Percentiles rank a stretch among this genome's conserved stretches.
Conservation (phyloP, 2,329 filamentous ascomycete genomes). For the Penicillium sp. region DNA sequence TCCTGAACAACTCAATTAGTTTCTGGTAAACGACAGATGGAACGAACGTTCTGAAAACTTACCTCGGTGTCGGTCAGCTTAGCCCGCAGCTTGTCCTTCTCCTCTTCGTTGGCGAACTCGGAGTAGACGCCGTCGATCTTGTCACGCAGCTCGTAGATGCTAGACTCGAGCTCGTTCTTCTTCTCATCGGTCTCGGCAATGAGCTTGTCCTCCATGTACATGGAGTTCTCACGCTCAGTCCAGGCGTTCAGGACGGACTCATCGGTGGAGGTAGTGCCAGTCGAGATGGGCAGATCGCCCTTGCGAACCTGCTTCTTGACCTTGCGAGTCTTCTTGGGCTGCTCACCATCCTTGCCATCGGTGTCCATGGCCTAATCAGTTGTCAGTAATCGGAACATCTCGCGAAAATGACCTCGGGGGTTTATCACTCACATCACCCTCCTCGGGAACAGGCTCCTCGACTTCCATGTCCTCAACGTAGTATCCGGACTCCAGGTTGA, state of each 20-base stretch:
- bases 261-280: conserved; percentile 74
- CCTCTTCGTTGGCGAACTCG: conserved; percentile 79
- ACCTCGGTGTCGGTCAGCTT: conserved; percentile 84
- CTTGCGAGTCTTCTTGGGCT: conserved; percentile 79
- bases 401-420: too few relatives aligned
- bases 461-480: conserved; percentile 97
- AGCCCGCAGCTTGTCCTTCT: conserved; percentile 75
- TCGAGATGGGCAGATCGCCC: conserved; percentile 80
- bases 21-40: too few relatives aligned
- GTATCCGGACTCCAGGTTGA: conserved; percentile 95
- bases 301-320: conserved; percentile 99
- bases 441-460: conserved; percentile 81
- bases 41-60: too few relatives aligned
- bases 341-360: conserved; percentile 57
- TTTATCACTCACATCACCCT: conserved; percentile 57
- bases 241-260: conserved; percentile 55
- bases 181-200: conserved; percentile 97
- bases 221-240: conserved; percentile 72
- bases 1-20: conserved; percentile 51
- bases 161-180: conserved; percentile 98
- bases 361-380: too few relatives aligned
- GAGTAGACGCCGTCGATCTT: conserved; percentile 89
- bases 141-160: conserved; percentile 91
- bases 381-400: too few relatives aligned
- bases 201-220: conserved; percentile 98